These are phyloP conservation scores for Vitis labrusca DNA, from an alignment of 164 flowering plant genomes.

Conservation along the genomic window DNA sequence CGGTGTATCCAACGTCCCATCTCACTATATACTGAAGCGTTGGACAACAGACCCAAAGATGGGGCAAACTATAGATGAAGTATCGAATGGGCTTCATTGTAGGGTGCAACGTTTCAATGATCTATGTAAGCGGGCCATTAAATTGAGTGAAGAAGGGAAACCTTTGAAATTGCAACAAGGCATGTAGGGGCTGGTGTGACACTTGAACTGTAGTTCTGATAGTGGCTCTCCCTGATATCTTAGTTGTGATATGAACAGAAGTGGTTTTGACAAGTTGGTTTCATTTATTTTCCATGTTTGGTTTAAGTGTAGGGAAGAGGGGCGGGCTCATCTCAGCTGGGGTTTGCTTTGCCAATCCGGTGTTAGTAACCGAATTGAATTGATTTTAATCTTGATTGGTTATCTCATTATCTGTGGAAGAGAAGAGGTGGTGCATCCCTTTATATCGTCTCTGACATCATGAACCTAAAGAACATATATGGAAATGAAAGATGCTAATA, in stretches of 20 bases:
- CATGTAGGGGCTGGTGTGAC: slow-evolving; percentile 19
- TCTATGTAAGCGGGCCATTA: slow-evolving; percentile 25
- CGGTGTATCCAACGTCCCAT: slow-evolving; percentile 23
- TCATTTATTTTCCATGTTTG: not conserved
- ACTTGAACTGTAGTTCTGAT: not conserved
- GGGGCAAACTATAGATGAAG: not conserved
- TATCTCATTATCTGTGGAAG: no score
- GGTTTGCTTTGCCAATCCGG: no score
- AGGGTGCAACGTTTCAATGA: slow-evolving; percentile 32
- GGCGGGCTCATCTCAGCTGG: no score
- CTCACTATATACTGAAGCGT: slow-evolving; percentile 25
- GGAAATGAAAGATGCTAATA: no score
- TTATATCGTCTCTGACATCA: no score
- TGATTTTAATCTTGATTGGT: no score
- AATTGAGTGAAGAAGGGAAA: slow-evolving; percentile 24
- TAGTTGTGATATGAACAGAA: not conserved
- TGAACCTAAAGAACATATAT: no score
- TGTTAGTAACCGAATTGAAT: no score
- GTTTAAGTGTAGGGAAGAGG: no score
- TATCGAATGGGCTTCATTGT: slow-evolving; percentile 2
- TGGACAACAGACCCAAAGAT: slow-evolving; percentile 30
- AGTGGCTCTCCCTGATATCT: not conserved
- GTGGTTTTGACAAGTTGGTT: not conserved
- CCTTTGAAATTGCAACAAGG: slow-evolving; percentile 9
- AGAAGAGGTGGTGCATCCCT: no score